Conservation (phyloP, 495 filamentous ascomycete species). For the Haplographium delicatum region DNA sequence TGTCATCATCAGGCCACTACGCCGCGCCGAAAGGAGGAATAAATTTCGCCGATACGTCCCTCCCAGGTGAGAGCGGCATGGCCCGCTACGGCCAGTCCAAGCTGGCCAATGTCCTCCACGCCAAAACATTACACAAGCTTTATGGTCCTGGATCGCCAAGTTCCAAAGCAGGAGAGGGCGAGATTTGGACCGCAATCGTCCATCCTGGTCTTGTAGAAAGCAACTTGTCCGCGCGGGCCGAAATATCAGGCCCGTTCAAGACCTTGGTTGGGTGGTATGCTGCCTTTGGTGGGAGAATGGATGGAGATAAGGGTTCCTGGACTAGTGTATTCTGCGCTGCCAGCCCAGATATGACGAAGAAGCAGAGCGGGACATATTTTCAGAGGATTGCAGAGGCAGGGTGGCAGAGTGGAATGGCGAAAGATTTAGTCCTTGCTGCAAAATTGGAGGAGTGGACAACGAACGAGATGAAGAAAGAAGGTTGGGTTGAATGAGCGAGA, state of each 20-base stretch:
- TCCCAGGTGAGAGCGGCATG: conserved; percentile 35
- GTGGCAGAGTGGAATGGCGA: conserved; percentile 31
- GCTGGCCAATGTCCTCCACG: conserved; percentile 63
- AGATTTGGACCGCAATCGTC: conserved; percentile 36
- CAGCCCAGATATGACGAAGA: conserved; percentile 35
- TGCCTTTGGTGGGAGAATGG: conserved; percentile 24
- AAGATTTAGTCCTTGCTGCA: conserved; percentile 31
- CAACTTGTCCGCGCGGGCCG: conserved; percentile 28
- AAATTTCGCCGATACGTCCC: conserved; percentile 43
- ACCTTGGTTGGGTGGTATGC: conserved; percentile 25
- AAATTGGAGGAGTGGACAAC: conserved; percentile 25
- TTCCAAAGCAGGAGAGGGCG: conserved; percentile 28
- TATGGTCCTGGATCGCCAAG: conserved; percentile 37
- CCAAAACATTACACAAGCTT: conserved; percentile 43
- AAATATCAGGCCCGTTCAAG: conserved; percentile 17
- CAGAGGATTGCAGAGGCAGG: conserved; percentile 32
- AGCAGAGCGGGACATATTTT: conserved; percentile 38
- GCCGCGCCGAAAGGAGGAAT: conserved; percentile 33
- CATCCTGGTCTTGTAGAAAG: conserved; percentile 41
- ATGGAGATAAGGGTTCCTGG: conserved; percentile 36
- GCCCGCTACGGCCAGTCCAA: conserved; percentile 61
- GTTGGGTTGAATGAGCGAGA: too few relatives aligned
- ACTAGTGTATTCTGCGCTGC: conserved; percentile 40
- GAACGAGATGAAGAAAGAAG: conserved; percentile 32
- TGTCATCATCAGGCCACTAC: conserved; percentile 37